A percentile compares a stretch with the other conserved stretches of the same genome.
These are phyloP conservation scores for Diaporthe eres DNA, from an alignment of 2,329 filamentous ascomycete species.

Conservation along the genomic window DNA sequence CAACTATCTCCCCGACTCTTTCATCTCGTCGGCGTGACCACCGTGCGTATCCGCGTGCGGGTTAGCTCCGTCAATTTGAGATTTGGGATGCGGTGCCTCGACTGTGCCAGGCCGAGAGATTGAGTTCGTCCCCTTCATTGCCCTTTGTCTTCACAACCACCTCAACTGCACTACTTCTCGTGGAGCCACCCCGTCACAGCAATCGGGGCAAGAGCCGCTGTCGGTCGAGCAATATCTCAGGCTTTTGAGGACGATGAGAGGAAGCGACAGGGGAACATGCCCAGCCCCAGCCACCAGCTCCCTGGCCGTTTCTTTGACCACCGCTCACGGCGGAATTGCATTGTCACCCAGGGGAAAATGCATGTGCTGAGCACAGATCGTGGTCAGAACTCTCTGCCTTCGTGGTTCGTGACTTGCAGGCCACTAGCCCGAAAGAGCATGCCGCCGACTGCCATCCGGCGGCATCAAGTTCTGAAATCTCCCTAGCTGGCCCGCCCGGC, in stretches of 20 bases:
- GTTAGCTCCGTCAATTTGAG: slow-evolving; percentile 2
- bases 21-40: slow-evolving; percentile 23
- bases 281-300: background rate
- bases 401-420: background rate
- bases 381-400: slow-evolving; percentile 20
- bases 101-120: slow-evolving; percentile 6
- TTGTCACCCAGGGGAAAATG: background rate
- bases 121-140: no score
- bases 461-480: slow-evolving; percentile 11
- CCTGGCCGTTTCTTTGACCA: slow-evolving; percentile 15
- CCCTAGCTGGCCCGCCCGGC: background rate
- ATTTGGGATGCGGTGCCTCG: background rate
- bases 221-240: background rate
- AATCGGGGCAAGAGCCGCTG: background rate
- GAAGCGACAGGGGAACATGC: background rate
- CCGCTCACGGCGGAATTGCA: slow-evolving; percentile 4
- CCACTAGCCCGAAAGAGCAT: slow-evolving; percentile 20
- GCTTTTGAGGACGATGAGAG: background rate
- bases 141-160: background rate
- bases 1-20: background rate
- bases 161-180: background rate
- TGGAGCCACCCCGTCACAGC: background rate
- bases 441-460: slow-evolving; percentile 15
- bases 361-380: slow-evolving; percentile 9
- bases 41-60: slow-evolving; percentile 26